Conservation (phyloP, 139 green algal species). For the Micromonas pusilla region DNA sequence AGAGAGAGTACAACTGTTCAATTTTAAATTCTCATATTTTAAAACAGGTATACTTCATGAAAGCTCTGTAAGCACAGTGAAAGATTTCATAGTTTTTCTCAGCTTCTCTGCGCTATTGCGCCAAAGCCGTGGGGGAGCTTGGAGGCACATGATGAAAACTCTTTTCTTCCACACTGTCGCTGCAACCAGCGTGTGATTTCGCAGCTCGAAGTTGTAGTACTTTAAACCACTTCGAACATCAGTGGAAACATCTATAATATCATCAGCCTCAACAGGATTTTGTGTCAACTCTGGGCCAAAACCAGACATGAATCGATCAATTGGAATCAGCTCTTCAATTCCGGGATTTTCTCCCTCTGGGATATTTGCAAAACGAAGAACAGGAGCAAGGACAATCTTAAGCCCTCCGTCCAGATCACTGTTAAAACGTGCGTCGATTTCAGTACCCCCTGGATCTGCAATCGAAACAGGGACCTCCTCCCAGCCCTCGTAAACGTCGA, state of each 20-base stretch:
- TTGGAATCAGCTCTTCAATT: slow-evolving; percentile 1
- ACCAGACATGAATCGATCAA: slow-evolving; percentile 2
- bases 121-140: slow-evolving; percentile 1
- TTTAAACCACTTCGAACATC: neutral
- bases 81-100: neutral
- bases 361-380: slow-evolving; percentile 63
- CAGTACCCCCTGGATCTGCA: slow-evolving; percentile 86
- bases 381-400: slow-evolving; percentile 77
- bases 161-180: slow-evolving; percentile 17
- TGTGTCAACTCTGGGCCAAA: slow-evolving; percentile 14
- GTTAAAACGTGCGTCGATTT: slow-evolving; percentile 83
- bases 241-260: neutral
- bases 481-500: slow-evolving; percentile 58
- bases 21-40: neutral
- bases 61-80: neutral
- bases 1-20: neutral
- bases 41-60: neutral
- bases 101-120: neutral
- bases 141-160: slow-evolving; percentile 7
- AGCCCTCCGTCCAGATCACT: slow-evolving; percentile 54
- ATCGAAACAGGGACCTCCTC: slow-evolving; percentile 79
- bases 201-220: slow-evolving; percentile 24
- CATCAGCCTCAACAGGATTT: slow-evolving; percentile 14
- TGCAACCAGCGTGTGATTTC: slow-evolving; percentile 7
- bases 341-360: neutral